phyloP scores from a whole-genome alignment of 1,139 yeast species.

The Hyphopichia burtonii region DNA sequence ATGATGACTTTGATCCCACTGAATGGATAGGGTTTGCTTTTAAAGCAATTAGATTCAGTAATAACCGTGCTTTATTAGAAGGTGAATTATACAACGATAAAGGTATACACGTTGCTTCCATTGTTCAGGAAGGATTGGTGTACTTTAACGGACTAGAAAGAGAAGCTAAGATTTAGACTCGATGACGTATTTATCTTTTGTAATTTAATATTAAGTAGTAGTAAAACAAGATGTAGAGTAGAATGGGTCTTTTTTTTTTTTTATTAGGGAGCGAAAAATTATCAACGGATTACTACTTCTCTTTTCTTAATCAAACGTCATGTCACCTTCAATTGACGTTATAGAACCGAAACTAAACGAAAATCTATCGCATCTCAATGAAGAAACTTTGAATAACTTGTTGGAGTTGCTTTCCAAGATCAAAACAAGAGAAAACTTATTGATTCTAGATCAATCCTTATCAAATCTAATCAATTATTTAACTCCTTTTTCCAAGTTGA shows the following conservation, averaged over 20 bases:
- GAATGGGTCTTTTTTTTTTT: too few species aligned
- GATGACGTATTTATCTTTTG: background rate
- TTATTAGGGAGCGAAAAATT: background rate
- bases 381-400: slow-evolving; percentile 20
- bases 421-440: slow-evolving; percentile 34
- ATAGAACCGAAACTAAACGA: too few species aligned
- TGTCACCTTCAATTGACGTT: background rate
- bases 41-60: slow-evolving; percentile 50
- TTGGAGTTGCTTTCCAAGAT: slow-evolving; percentile 24
- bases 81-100: slow-evolving; percentile 56
- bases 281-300: background rate
- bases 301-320: background rate
- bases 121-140: slow-evolving; percentile 66
- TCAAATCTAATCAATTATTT: slow-evolving; percentile 58
- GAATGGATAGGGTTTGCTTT: slow-evolving; percentile 56
- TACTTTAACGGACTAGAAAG: slow-evolving; percentile 16
- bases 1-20: slow-evolving; percentile 48
- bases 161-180: slow-evolving; percentile 14
- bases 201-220: background rate
- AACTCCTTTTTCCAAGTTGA: slow-evolving; percentile 58
- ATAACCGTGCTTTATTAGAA: slow-evolving; percentile 55
- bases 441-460: slow-evolving; percentile 57
- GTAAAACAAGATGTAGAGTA: too few species aligned
- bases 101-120: slow-evolving; percentile 60
- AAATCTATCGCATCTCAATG: slow-evolving; percentile 10